These are phyloP conservation scores for Aureobasidium sp. DNA, from an alignment of 2,329 filamentous ascomycete species.

Conservation along the genomic window DNA sequence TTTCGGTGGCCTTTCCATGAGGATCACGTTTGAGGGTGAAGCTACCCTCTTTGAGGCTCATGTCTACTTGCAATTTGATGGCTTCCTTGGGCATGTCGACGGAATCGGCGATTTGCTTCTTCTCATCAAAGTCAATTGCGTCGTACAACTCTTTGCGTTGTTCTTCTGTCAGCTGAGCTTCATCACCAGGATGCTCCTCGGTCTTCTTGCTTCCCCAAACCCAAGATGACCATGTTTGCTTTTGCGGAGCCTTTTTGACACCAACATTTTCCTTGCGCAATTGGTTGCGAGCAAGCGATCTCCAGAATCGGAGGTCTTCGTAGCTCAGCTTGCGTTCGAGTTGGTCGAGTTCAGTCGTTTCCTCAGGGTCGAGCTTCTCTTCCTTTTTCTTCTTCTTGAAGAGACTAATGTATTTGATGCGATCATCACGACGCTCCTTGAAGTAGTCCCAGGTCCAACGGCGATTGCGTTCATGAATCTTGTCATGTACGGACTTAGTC, in stretches of 20 bases:
- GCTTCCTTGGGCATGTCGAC: slow-evolving; percentile 87
- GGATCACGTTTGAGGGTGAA: slow-evolving; percentile 87
- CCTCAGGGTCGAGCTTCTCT: slow-evolving; percentile 56
- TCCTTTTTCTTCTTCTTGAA: slow-evolving; percentile 88
- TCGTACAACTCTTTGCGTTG: slow-evolving; percentile 95
- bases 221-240: slow-evolving; percentile 88
- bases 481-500: slow-evolving; percentile 76
- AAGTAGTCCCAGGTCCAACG: slow-evolving; percentile 97
- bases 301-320: slow-evolving; percentile 95
- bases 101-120: slow-evolving; percentile 75
- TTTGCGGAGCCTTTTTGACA: slow-evolving; percentile 62
- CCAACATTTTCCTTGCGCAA: slow-evolving; percentile 90
- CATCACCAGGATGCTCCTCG: slow-evolving; percentile 58
- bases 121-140: slow-evolving; percentile 98
- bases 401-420: slow-evolving; percentile 77
- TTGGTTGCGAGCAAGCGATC: slow-evolving; percentile 87
- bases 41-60: slow-evolving; percentile 88
- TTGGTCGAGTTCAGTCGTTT: slow-evolving; percentile 61
- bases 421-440: slow-evolving; percentile 82
- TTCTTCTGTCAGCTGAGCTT: slow-evolving; percentile 85
- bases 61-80: slow-evolving; percentile 85
- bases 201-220: slow-evolving; percentile 69
- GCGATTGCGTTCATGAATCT: slow-evolving; percentile 90
- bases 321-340: slow-evolving; percentile 86
- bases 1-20: slow-evolving; percentile 67